These are phyloP conservation scores for Lolium perenne DNA, from an alignment of 176 grass and related monocot genomes.

Conservation along the genomic window DNA sequence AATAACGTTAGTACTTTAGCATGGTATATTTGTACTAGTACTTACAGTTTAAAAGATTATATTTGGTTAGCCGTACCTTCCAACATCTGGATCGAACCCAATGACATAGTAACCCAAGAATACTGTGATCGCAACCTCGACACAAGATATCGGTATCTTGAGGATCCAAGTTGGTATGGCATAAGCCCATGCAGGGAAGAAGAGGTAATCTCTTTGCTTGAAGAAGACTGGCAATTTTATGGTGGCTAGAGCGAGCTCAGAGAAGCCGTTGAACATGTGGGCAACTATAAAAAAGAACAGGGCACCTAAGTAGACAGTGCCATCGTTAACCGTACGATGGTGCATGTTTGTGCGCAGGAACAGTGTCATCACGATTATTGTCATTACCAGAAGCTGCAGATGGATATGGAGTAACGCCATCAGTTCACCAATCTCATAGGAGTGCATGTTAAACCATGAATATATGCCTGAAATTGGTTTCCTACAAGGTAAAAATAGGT, in stretches of 20 bases:
- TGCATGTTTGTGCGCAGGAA: slow-evolving; percentile 75
- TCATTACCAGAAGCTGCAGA: slow-evolving; percentile 57
- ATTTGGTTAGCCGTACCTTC: slow-evolving; percentile 54
- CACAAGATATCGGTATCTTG: slow-evolving; percentile 63
- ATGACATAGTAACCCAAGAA: slow-evolving; percentile 77
- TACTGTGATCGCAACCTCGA: slow-evolving; percentile 68
- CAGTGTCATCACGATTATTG: slow-evolving; percentile 61
- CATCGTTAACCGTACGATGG: slow-evolving; percentile 43
- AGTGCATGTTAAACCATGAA: neutral
- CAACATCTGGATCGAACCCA: slow-evolving; percentile 65
- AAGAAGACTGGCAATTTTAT: slow-evolving; percentile 79
- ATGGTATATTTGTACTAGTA: neutral
- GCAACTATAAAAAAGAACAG: slow-evolving; percentile 61
- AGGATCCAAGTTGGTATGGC: slow-evolving; percentile 72
- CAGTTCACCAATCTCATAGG: slow-evolving; percentile 8
- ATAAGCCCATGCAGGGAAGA: slow-evolving; percentile 75
- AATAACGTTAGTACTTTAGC: neutral
- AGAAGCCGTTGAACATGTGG: slow-evolving; percentile 72
- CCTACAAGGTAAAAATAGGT: neutral
- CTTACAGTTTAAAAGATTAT: neutral
- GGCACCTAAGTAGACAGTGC: slow-evolving; percentile 61
- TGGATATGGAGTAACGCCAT: neutral
- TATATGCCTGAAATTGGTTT: neutral
- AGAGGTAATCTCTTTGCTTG: slow-evolving; percentile 77
- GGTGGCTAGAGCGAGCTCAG: slow-evolving; percentile 70